phyloP scores from a whole-genome alignment of 768 basidiomycete species.

The Boletus reticulatus region DNA sequence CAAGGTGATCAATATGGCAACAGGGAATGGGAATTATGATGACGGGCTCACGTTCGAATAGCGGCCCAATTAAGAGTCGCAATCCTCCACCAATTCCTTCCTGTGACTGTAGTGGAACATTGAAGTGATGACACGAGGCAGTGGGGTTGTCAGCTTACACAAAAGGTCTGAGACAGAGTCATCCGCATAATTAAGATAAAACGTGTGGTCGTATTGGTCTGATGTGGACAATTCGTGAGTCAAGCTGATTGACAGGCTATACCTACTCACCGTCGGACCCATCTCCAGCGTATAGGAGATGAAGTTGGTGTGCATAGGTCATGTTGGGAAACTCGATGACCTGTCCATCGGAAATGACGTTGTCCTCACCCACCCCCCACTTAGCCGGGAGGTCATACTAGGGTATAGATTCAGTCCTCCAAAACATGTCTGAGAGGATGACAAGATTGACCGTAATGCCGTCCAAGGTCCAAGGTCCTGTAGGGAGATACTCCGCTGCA shows the following conservation, averaged over 20 bases:
- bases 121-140: background rate
- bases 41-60: slow-evolving; percentile 39
- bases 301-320: slow-evolving; percentile 45
- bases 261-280: slow-evolving; percentile 30
- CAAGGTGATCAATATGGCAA: background rate
- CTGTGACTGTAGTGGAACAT: slow-evolving; percentile 34
- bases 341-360: slow-evolving; percentile 45
- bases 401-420: background rate
- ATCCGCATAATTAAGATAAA: slow-evolving; percentile 39
- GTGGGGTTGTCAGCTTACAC: slow-evolving; percentile 23
- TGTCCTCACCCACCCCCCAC: slow-evolving; percentile 44
- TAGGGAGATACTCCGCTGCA: slow-evolving; percentile 39
- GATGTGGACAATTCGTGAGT: background rate
- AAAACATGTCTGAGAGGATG: background rate
- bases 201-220: slow-evolving; percentile 35
- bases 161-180: slow-evolving; percentile 33
- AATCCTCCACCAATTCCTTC: slow-evolving; percentile 46
- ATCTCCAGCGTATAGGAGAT: slow-evolving; percentile 48
- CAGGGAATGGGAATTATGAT: too few relatives aligned
- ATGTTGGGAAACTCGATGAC: slow-evolving; percentile 32
- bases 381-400: slow-evolving; percentile 42
- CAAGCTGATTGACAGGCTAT: background rate
- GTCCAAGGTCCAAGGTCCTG: slow-evolving; percentile 37
- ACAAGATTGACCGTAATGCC: slow-evolving; percentile 35
- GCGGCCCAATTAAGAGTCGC: slow-evolving; percentile 40